Conservation (phyloP, 2,329 filamentous ascomycete genomes). For the Phyllosticta capitalensis region DNA sequence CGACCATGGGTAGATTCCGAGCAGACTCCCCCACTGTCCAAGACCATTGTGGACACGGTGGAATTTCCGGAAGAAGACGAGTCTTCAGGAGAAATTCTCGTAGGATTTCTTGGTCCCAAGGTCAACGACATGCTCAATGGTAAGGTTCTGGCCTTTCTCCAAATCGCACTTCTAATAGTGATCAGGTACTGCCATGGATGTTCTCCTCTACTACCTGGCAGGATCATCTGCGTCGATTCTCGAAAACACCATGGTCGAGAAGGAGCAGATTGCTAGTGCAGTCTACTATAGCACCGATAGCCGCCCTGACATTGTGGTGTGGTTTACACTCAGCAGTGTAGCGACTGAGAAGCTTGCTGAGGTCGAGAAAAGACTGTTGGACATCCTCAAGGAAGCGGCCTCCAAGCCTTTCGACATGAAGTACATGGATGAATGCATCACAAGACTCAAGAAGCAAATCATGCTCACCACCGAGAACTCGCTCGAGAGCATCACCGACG, state of each 20-base stretch:
- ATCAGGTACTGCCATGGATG: constrained; percentile 60
- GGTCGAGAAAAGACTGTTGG: constrained; percentile 77
- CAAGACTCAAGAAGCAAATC: constrained; percentile 68
- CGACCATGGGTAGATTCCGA: constrained; percentile 87
- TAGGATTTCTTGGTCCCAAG: constrained; percentile 79
- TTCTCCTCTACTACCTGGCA: constrained; percentile 76
- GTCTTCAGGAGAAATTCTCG: constrained; percentile 76
- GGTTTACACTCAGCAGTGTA: constrained; percentile 78
- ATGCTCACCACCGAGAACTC: constrained; percentile 77
- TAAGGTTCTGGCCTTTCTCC: constrained; percentile 6
- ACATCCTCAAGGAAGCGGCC: constrained; percentile 72
- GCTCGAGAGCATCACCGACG: constrained; percentile 69
- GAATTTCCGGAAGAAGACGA: constrained; percentile 97
- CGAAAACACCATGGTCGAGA: constrained; percentile 87
- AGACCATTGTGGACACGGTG: constrained; percentile 66
- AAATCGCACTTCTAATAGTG: background rate
- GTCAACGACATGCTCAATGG: constrained; percentile 59
- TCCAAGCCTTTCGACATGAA: constrained; percentile 76
- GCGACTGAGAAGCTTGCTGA: constrained; percentile 74
- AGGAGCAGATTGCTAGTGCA: constrained; percentile 81
- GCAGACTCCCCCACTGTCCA: constrained; percentile 60
- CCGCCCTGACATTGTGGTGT: constrained; percentile 73
- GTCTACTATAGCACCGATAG: constrained; percentile 72
- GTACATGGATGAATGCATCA: constrained; percentile 82
- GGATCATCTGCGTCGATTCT: constrained; percentile 88